These are phyloP conservation scores for Bondarzewia mesenterica DNA, from an alignment of 1,284 basidiomycete species.

Conservation along the genomic window DNA sequence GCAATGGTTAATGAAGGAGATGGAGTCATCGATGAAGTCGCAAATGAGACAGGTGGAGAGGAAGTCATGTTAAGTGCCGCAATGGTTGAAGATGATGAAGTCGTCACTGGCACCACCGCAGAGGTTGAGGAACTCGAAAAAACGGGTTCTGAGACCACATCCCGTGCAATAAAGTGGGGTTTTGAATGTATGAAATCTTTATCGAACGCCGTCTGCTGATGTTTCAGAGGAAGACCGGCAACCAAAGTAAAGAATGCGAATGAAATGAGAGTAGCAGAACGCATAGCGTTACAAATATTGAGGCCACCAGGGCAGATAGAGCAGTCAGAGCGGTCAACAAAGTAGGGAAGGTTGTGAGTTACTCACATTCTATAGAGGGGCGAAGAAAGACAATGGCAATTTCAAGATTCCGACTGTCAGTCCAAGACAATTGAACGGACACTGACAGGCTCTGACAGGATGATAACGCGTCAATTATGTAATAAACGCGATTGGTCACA, in stretches of 20 bases:
- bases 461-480: too few species aligned
- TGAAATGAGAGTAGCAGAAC: slow-evolving; percentile 4
- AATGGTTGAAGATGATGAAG: not conserved
- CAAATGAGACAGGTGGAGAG: not conserved
- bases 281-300: slow-evolving; percentile 3
- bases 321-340: not conserved
- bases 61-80: not conserved
- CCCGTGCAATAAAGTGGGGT: not conserved
- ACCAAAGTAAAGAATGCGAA: not conserved
- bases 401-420: not conserved
- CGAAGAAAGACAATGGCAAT: not conserved
- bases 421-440: not conserved
- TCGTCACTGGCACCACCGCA: too few species aligned
- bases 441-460: too few species aligned
- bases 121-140: not conserved
- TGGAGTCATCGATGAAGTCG: not conserved
- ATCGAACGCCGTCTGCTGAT: slow-evolving; percentile 1
- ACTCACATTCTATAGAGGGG: not conserved
- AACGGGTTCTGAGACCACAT: not conserved
- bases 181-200: not conserved
- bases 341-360: not conserved
- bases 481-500: too few species aligned
- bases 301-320: not conserved
- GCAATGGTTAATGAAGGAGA: not conserved
- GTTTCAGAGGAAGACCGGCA: slow-evolving; percentile 4